Base-by-base conservation (phyloP, 805 yeast genomes). In the Myxozyma sirexii region DNA sequence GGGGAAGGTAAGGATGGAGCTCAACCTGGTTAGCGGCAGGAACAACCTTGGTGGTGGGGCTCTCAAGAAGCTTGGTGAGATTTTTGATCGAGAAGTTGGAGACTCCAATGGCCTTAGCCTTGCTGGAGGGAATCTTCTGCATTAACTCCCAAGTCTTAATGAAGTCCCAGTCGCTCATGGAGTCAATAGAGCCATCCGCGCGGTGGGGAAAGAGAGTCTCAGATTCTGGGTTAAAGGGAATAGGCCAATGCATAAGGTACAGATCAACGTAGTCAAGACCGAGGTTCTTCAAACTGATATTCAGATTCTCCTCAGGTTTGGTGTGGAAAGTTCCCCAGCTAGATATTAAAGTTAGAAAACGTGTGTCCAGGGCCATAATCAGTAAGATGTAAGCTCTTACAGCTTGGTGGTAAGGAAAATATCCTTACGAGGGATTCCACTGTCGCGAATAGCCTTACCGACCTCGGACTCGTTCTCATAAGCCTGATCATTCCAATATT, bases 201-300 rank as follows among this genome's bases (percentile, higher is more conserved):
- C 68, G 68, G 17, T 66, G 62, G 41, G 84, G 83, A 56, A 77
- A 64, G 4, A 71, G 64, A 4, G 75, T 77, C 44, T 75, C 76
- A 24, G 73, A 75, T 21, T 55, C 35, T 68, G 78, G 73, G 63
- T 71, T 80, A 59, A 81, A 72, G 12, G 86, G 76, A 43, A 82
- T 81, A 4, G 96, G 96, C 96, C 96, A 90, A 74, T 90, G 96
- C 71, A 89, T 80, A 70, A 90, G 79, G 71, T 85, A 84, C 39
- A 90, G 76, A 71, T 90, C 96, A 54, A 90, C 86, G 69, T 90
- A 90, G 52, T 86, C 93, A 66, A 88, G 69, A 0, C 84, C 85
- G 62, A 89, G 77, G 69, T 85, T 83, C 66, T 79, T 68, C 68
- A 89, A 77, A 5, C 92, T 85, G 51, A 74, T 76, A 10, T 83